Evolutionary conservation across 2,329 filamentous ascomycete species (phyloP), one percentile per base, ranked within the genome.

Genomic region (Cryphonectria carpinicola): DNA sequence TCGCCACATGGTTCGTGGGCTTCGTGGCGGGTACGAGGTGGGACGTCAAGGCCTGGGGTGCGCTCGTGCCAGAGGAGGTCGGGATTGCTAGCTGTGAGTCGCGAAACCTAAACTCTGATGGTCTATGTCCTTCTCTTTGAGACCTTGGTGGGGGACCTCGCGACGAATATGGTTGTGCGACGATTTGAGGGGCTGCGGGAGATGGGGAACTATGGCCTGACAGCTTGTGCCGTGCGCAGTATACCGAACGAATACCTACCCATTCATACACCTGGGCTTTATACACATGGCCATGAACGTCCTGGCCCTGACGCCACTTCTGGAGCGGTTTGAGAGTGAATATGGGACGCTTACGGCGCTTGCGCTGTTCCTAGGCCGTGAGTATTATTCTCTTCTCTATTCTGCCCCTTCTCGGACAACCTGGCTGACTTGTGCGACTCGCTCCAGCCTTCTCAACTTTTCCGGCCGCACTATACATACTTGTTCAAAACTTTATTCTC

Each of bases 291-390:
- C 95, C 67, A 83, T 97, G 78, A 97, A 98, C 81, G 80, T 94
- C 35, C 67, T 97, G 73, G 93, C 94, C 32, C 80, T 98, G 73
- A 90, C 91, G 54, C 96, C 96, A n/a, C 84, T 99, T 66, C 83
- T 99, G 80, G 95, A 98, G 81, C 89, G 95, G 72, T 99, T 98
- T 81, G 96, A 99, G 83, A 88, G 89, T 73, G 95, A 98, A 80
- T 90, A 97, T 80, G 96, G 96, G 67, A 98, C 95, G 10, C 84
- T 98, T 77, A 93, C 93, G 37, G 92, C 94, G n/a, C 80, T 97
- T 73, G 89, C 93, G 49, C 85, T 98, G 67, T 98, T 98, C 80
- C 89, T 96, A 77, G 96, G 96, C 70, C 95, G 94, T 97, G 85
- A 84, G 94, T 87, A n/a, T 13, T 5, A 37, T 66, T 32, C 43